phyloP scores from a whole-genome alignment of 176 grass and related monocot genomes.

The Bonia amplexicaulis region DNA sequence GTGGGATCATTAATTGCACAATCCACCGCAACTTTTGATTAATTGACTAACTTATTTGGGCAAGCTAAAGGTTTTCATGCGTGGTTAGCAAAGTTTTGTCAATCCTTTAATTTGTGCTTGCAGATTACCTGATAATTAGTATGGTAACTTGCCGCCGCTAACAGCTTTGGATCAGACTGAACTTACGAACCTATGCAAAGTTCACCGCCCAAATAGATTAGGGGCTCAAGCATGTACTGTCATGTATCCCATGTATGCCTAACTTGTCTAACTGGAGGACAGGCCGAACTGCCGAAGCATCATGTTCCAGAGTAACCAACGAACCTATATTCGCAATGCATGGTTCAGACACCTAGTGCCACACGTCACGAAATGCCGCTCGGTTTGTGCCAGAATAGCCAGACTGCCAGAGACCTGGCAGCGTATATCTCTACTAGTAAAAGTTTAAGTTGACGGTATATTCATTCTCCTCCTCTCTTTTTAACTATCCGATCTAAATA shows the following conservation, averaged over 20 bases:
- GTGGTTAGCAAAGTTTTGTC: neutral
- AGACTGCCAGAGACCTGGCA: neutral
- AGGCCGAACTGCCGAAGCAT: neutral
- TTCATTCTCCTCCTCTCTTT: too few relatives aligned
- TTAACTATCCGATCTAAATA: too few relatives aligned
- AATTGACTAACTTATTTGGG: neutral
- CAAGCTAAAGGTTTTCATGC: neutral
- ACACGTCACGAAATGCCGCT: neutral
- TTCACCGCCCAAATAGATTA: neutral
- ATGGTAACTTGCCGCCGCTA: neutral
- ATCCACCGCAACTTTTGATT: neutral
- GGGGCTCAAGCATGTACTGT: neutral
- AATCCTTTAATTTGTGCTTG: neutral
- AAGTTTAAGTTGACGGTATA: too few relatives aligned
- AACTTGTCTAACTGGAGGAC: neutral
- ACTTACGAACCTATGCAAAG: neutral
- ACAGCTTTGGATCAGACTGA: neutral
- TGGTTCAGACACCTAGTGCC: neutral
- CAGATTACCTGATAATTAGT: neutral
- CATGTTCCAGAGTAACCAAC: neutral
- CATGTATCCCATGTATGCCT: neutral
- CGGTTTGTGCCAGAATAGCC: neutral
- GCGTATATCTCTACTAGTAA: neutral
- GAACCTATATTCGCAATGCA: neutral
- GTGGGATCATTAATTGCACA: neutral